A percentile compares a stretch with the other conserved stretches of the same genome.
These are phyloP conservation scores for Globisporangium recalcitrans DNA, from an alignment of 352 stramenopile species.

Conservation along the genomic window DNA sequence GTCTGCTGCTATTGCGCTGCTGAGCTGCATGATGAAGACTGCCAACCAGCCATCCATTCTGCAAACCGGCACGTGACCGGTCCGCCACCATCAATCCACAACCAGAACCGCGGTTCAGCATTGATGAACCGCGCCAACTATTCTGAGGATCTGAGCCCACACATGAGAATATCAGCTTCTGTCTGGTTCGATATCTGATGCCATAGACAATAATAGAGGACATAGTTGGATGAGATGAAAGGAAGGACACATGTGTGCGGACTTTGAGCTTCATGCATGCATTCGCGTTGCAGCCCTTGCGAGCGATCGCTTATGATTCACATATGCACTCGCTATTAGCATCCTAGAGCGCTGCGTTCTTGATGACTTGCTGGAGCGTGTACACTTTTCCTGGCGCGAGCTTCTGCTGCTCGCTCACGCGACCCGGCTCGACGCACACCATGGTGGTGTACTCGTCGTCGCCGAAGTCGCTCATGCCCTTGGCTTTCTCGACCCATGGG, in stretches of 20 bases:
- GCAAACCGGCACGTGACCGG: conserved; percentile 8
- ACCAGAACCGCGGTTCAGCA: conserved; percentile 1
- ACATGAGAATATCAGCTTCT: background rate
- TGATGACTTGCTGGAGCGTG: conserved; percentile 65
- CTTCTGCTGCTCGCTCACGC: conserved; percentile 64
- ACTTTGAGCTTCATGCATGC: too few relatives aligned
- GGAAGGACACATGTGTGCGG: too few relatives aligned
- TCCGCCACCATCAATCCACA: conserved; percentile 3
- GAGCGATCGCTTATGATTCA: background rate
- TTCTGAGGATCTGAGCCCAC: background rate
- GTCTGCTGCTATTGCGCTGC: conserved; percentile 24
- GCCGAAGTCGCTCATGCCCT: conserved; percentile 91
- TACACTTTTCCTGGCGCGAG: conserved; percentile 50
- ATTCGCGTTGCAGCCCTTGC: too few relatives aligned
- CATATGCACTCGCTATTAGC: background rate
- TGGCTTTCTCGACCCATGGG: conserved; percentile 91
- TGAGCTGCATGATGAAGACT: conserved; percentile 11
- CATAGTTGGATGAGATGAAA: too few relatives aligned
- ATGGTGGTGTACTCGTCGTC: conserved; percentile 94
- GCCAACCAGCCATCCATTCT: conserved; percentile 40
- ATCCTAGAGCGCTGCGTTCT: conserved; percentile 45
- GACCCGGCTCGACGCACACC: conserved; percentile 94
- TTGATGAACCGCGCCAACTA: background rate
- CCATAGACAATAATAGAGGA: background rate
- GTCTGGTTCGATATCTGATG: background rate